Evolutionary conservation across 2,329 filamentous ascomycete species (phyloP).

Genomic region (Beauveria sp.): DNA sequence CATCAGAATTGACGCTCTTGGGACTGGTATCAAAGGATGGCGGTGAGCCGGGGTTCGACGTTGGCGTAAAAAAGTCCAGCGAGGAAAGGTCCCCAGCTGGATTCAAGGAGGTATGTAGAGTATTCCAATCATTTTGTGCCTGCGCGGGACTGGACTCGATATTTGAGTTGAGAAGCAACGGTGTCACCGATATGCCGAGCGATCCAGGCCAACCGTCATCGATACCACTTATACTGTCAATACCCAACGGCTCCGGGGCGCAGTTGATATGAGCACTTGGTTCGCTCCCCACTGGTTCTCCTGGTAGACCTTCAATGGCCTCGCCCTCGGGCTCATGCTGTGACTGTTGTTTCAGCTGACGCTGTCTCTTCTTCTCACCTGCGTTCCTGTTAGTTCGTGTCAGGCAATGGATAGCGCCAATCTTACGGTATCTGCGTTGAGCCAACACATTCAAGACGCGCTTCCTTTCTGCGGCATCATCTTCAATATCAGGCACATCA

Average conservation of each 20-base stretch:
- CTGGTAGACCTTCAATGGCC: neutral
- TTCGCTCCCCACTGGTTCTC: neutral
- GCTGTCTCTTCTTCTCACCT: slow-evolving; percentile 28
- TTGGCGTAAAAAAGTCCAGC: neutral
- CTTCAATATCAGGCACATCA: slow-evolving; percentile 38
- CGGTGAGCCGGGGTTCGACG: slow-evolving; percentile 8
- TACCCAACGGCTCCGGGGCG: neutral
- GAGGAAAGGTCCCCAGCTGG: neutral
- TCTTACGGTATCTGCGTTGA: slow-evolving; percentile 43
- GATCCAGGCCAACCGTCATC: slow-evolving; percentile 17
- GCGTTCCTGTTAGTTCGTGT: neutral
- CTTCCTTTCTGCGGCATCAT: slow-evolving; percentile 46
- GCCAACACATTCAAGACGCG: slow-evolving; percentile 46
- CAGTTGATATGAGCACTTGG: neutral
- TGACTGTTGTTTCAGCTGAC: slow-evolving; percentile 18
- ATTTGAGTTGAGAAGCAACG: slow-evolving; percentile 12
- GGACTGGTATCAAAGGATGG: slow-evolving; percentile 17
- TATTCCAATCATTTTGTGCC: neutral
- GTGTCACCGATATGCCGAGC: slow-evolving; percentile 14
- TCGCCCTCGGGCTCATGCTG: slow-evolving; percentile 5
- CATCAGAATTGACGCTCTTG: slow-evolving; percentile 15
- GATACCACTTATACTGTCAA: slow-evolving; percentile 13
- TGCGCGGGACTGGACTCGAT: neutral
- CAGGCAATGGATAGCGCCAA: neutral
- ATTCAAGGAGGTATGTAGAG: neutral